phyloP scores from a whole-genome alignment of 306 rosid genomes.

The Rubus parviflorus region DNA sequence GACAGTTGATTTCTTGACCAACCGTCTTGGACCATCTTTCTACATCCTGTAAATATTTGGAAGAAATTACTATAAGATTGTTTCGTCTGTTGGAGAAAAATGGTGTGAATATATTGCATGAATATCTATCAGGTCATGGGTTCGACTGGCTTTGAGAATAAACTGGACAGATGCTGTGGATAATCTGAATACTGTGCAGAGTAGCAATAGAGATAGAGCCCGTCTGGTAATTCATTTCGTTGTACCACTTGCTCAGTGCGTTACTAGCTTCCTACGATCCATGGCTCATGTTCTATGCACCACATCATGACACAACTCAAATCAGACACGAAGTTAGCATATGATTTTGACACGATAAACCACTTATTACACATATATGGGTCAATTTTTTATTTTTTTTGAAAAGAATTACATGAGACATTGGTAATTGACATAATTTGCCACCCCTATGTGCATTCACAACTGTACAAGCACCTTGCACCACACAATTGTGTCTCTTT shows the following conservation, averaged over 20 bases:
- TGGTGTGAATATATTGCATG: neutral
- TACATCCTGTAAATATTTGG: neutral
- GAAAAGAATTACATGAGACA: too few relatives aligned
- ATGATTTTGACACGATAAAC: neutral
- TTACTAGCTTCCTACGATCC: neutral
- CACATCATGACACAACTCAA: neutral
- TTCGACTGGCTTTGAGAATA: neutral
- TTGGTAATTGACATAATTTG: too few relatives aligned
- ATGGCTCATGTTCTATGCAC: neutral
- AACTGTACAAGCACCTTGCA: neutral
- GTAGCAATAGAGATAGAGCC: neutral
- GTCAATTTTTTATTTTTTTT: too few relatives aligned
- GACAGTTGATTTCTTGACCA: neutral
- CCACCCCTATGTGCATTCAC: too few relatives aligned
- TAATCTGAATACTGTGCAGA: neutral
- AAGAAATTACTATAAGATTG: neutral
- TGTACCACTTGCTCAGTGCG: neutral
- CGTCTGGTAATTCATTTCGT: neutral
- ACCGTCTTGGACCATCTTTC: slow-evolving; percentile 9
- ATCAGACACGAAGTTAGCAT: neutral
- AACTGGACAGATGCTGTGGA: neutral
- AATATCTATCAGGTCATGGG: neutral
- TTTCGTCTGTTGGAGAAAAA: neutral
- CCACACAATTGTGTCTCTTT: neutral
- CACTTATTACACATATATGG: too few relatives aligned